Evolutionary conservation across 257 asterid species (phyloP), one percentile per base, ranked within the genome.

Genomic region (Scutellaria barbata): DNA sequence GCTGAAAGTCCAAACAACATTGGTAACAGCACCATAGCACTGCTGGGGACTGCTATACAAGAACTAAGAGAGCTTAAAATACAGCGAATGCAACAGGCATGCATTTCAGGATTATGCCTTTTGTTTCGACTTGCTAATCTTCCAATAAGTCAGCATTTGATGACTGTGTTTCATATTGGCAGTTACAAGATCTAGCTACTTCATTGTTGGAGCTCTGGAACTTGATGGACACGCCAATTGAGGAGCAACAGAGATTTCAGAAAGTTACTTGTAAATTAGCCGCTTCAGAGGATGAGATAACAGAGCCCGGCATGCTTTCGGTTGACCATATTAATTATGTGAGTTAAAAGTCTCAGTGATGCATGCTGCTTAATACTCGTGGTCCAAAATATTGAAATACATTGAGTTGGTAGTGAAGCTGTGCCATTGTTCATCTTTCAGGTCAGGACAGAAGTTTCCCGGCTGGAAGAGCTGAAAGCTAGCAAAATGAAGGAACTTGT

Each of bases 401-500:
- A 25, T 55, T 5, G 5, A 42, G 4, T 40, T 74, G 60, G 63
- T 52, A 55, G 17, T 75, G 63, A 82, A 72, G 66, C 66, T 55
- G 55, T 66, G 59, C 13, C 16, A n/a, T 71, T 52, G 62, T 46
- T 50, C 53, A 46, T 51, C 61, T 51, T 63, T 14, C 83, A 95
- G 99, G 92, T 91, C 43, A 86, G 82, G 64, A 83, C 80, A 55
- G 99, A 95, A 85, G 95, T 95, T 73, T 85, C 87, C 17, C 81
- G 98, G 66, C 77, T 95, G 85, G 96, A 89, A 69, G 92, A 88
- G 80, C 66, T 95, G 80, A 95, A 95, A 83, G 85, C 83, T 68
- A 95, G 96, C 82, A 95, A 88, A 85, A 89, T 95, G 93, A 91
- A 88, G 82, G 98, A 95, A 78, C 95, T 95, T 79, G 90, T 91